Percentiles rank a stretch among this genome's conserved stretches.
Evolutionary conservation across 1,139 yeast genomes (phyloP).

Genomic region (Pneumocystis sp.): DNA sequence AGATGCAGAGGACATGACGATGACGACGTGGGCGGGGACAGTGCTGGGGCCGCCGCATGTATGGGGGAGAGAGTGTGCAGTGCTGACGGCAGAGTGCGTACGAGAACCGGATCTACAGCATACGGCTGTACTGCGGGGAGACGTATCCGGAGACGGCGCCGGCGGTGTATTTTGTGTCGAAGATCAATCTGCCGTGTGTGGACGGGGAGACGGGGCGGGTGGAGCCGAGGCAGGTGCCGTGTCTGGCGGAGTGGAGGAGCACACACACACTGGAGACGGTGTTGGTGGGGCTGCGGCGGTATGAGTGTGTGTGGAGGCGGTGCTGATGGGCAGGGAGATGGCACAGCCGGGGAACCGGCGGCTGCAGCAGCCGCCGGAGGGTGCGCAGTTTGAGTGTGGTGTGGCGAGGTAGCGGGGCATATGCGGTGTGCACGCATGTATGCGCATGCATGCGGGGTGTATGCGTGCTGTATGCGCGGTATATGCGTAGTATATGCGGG

Average conservation of each 20-base stretch:
- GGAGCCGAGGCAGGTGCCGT: slow-evolving; percentile 44
- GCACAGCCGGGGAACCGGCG: slow-evolving; percentile 71
- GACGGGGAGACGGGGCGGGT: slow-evolving; percentile 42
- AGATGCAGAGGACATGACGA: slow-evolving; percentile 74
- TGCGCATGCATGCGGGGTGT: too few species aligned
- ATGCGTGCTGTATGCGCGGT: too few species aligned
- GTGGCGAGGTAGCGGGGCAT: too few species aligned
- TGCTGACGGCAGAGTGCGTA: slow-evolving; percentile 40
- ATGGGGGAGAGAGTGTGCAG: not conserved
- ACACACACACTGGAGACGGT: slow-evolving; percentile 83
- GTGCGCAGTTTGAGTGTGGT: slow-evolving; percentile 21
- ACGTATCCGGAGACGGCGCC: slow-evolving; percentile 87
- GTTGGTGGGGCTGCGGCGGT: slow-evolving; percentile 66
- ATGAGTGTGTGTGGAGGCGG: slow-evolving; percentile 11
- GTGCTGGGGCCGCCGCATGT: slow-evolving; percentile 89
- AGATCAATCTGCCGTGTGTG: slow-evolving; percentile 83
- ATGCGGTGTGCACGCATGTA: too few species aligned
- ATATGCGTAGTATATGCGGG: too few species aligned
- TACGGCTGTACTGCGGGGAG: slow-evolving; percentile 68
- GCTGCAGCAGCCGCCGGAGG: slow-evolving; percentile 83
- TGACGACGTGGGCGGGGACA: slow-evolving; percentile 94
- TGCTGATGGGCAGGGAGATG: slow-evolving; percentile 39
- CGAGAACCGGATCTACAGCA: slow-evolving; percentile 82
- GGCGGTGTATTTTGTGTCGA: slow-evolving; percentile 57
- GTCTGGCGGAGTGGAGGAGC: slow-evolving; percentile 74